Conservation (phyloP, 2,329 filamentous ascomycete genomes). For the Lomentospora prolificans region DNA sequence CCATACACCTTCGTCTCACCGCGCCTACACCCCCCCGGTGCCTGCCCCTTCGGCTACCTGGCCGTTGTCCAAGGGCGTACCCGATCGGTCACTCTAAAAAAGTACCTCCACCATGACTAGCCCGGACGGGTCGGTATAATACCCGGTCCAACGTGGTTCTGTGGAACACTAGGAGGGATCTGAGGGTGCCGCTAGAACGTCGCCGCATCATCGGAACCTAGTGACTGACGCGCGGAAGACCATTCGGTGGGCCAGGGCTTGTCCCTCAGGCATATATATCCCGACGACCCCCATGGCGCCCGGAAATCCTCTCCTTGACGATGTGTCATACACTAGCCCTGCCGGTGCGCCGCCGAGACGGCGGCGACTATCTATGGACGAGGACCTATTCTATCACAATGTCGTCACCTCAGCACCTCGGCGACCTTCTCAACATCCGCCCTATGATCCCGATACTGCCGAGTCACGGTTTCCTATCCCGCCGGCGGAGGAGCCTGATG, state of each 20-base stretch:
- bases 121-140: conserved; percentile 6
- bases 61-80: not conserved
- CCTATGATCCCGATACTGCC: conserved; percentile 21
- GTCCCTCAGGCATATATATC: conserved; percentile 6
- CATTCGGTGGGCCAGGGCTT: not conserved
- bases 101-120: conserved; percentile 7
- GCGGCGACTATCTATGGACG: conserved; percentile 43
- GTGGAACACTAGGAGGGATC: conserved; percentile 3
- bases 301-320: conserved; percentile 11
- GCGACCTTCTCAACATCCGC: conserved; percentile 36
- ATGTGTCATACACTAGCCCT: conserved; percentile 18
- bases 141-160: conserved; percentile 3
- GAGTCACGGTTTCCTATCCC: conserved; percentile 8
- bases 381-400: conserved; percentile 42
- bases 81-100: not conserved
- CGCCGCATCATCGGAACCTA: not conserved
- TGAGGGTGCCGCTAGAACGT: conserved; percentile 1
- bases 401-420: conserved; percentile 35
- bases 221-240: conserved; percentile 2
- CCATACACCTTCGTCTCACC: not conserved
- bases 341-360: conserved; percentile 27
- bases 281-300: conserved; percentile 18
- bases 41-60: not conserved
- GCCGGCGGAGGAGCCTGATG: not conserved
- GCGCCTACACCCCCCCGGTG: not conserved